Base-by-base conservation (phyloP, 2,329 filamentous ascomycete species). In the Cladosporium austrohemisphaericum region DNA sequence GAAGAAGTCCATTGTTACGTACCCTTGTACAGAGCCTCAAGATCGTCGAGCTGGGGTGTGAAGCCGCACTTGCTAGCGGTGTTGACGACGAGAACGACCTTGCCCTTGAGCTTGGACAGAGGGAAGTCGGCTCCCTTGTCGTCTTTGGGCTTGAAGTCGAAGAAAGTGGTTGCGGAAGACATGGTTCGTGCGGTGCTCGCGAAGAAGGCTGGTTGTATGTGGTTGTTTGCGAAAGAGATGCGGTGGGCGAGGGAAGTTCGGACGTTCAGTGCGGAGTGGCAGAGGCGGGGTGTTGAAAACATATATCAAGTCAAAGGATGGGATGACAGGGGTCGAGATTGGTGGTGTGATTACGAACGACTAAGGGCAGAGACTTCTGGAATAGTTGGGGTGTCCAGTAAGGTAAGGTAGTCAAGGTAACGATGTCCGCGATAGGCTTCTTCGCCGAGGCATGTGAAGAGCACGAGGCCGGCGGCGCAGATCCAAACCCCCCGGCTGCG, bases 61-160 rank as follows among this genome's bases (percentile, higher is more conserved):
- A 97, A 97, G 69, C 93, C 92, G 77, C 93, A 98, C 77, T 97
- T 96, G 69, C 88, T 95, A 60, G 93, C 93, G 1, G 92, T 96
- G 82, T 98, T 98, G 74, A 98, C 90, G 63, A 95, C 78, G 53
- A 98, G 85, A 61, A 97, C 82, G 60, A 97, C 92, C 73, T 97
- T 97, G 79, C 86, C 88, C 69, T 88, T 83, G 74, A 89, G 87
- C 54, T 84, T 71, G 58, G 74, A 65, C 57, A 97, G 78, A 52
- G 83, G 75, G 66, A 85, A 85, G 58, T 86, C 79, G 49, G 80
- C 66, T 69, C 89, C 90, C 68, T 83, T 85, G 68, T 90, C 56
- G 54, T 54, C 54, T 26, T 63, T 80, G 57, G 87, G 84, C 74
- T 84, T 88, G 72, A 94, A 94, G 68, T 91, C 85, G 77, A 85